Conservation (phyloP, 345 rosid genomes). For the Mercurialis annua region DNA sequence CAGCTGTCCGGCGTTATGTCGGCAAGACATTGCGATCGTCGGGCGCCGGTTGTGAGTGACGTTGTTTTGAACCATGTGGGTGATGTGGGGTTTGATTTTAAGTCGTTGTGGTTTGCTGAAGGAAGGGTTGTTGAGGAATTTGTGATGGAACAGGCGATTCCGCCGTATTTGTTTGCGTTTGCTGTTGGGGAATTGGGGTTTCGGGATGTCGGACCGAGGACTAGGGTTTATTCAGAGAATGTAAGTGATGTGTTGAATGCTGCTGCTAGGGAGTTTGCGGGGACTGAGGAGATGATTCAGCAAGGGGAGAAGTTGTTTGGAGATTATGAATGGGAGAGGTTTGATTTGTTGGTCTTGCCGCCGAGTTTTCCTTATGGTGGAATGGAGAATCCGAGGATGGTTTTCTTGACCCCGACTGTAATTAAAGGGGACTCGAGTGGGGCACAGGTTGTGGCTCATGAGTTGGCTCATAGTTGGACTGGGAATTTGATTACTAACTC, state of each 20-base stretch:
- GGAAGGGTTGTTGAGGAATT: slow-evolving; percentile 83
- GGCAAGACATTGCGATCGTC: slow-evolving; percentile 61
- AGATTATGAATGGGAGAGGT: slow-evolving; percentile 80
- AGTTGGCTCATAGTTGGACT: slow-evolving; percentile 95
- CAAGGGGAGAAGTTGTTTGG: slow-evolving; percentile 83
- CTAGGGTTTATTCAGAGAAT: slow-evolving; percentile 70
- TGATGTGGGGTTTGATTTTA: slow-evolving; percentile 22
- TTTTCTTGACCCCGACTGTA: slow-evolving; percentile 83
- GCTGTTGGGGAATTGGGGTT: slow-evolving; percentile 84
- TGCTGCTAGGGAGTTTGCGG: slow-evolving; percentile 79
- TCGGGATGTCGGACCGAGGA: slow-evolving; percentile 85
- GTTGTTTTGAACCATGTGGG: slow-evolving; percentile 1
- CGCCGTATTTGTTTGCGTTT: slow-evolving; percentile 88
- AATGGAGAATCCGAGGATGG: slow-evolving; percentile 93
- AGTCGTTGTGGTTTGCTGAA: slow-evolving; percentile 59
- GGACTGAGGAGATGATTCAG: slow-evolving; percentile 85
- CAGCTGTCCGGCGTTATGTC: slow-evolving; percentile 86
- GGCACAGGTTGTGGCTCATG: slow-evolving; percentile 87
- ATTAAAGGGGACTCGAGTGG: slow-evolving; percentile 87
- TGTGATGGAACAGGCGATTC: slow-evolving; percentile 82
- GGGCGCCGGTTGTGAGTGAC: slow-evolving; percentile 53
- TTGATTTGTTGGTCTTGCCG: slow-evolving; percentile 81
- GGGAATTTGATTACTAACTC: slow-evolving; percentile 84
- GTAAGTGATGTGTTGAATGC: slow-evolving; percentile 54
- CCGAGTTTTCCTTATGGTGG: slow-evolving; percentile 94